Base-by-base conservation (phyloP, 768 basidiomycete species). In the Gyrodon lividus region DNA sequence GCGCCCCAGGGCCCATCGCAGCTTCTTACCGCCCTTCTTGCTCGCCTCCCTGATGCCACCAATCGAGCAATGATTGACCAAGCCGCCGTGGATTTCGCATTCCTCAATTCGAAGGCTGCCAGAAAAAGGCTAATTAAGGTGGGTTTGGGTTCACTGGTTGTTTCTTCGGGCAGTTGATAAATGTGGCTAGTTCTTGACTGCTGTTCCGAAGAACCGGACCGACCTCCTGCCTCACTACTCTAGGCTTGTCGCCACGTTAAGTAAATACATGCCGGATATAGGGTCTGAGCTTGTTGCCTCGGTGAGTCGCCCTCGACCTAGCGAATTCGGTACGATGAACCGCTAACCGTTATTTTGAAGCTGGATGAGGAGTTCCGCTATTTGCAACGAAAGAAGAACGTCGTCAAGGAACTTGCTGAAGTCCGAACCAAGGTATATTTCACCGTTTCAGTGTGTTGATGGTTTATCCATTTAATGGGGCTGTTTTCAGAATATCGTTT, bases 311-410 rank as follows among this genome's bases (percentile, higher is more conserved):
- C 5, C 13, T 17, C 13, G 10, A 26, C 12, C 43, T 9, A 6
- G 14, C 20, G 17, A 10, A 22, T 46, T 42, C 2, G 16, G 28
- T 46, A 13, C 34, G 17, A 31, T 12, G 30, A 43, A 43, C 31
- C 23, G 43, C 30, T 57, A 55, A 57, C 50, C 22, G 28, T 31
- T 6, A 40, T 42, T 9, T 22, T 44, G 22, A 60, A 97, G 95
- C 80, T 99, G 47, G 95, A 98, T 59, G 96, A 98, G 59, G 96
- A 98, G 66, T 95, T 98, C 66, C 82, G 92, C 7, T 99, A 98
- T 61, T 74, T 99, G 12, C 96, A 98, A 62, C 77, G 87, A 48
- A 98, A 98, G 75, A 93, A 92, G 72, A 92, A 90, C 43, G 85
- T 94, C 1, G 86, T 96, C 24, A 89, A 89, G 63, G 95, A 98